Evolutionary conservation across 805 yeast genomes (phyloP), one percentile per base, ranked within the genome.

Genomic region (Saccharomycopsis babjevae): DNA sequence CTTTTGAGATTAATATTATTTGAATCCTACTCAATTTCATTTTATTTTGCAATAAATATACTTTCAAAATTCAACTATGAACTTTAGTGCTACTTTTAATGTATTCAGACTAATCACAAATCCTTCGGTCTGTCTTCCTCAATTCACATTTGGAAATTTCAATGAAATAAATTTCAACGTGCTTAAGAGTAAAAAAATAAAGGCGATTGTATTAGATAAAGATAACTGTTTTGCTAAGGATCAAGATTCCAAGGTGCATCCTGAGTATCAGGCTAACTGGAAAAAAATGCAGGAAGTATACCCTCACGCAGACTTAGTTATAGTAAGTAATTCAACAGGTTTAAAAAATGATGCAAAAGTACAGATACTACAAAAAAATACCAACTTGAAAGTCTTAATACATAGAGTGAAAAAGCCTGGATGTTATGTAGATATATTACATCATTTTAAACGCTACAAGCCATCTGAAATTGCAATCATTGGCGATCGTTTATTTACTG

Each of bases 241-340:
- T 40, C 88, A 89, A 60, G 88, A 84, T 62, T 87, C 85, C 62
- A 80, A 82, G 62, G 88, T 93, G 1, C 91, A 89, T 88, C 90
- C 88, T 0, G 88, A 75, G 1, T 92, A 91, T 65, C 66, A 67
- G 15, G 74, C 71, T 10, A 73, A 76, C 52, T 90, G 94, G 90
- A 71, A 74, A 5, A 66, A 69, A n/a, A 72, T 89, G 57, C 76
- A 77, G 52, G 66, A 71, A n/a, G 66, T 71, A 1, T 89, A 86
- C 67, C 90, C 94, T 0, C 82, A 77, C 40, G 85, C 83, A 4
- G 76, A 77, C 11, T 71, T 92, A 22, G 74, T 90, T 42, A 86
- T 93, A 10, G 97, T 93, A 3, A 87, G 96, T 67, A 93, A 93
- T 68, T 88, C 96, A 0, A 97, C 98, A 0, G 99, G 99, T 0